These are phyloP conservation scores for Diaporthe ilicicola DNA, from an alignment of 2,329 filamentous ascomycete species.

Conservation along the genomic window DNA sequence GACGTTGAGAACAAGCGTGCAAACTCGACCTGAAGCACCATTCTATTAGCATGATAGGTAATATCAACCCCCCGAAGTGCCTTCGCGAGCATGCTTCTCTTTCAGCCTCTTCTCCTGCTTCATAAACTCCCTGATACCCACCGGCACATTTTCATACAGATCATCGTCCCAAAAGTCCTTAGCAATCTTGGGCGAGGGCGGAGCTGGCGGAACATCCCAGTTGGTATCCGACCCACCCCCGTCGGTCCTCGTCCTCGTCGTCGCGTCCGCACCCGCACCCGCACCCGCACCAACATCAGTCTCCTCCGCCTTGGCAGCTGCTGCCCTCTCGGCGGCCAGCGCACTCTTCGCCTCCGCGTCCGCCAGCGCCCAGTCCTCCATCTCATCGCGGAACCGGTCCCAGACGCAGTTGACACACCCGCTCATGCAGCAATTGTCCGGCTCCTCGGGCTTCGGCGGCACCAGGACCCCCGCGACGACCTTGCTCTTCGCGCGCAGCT, in stretches of 20 bases:
- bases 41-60: constrained; percentile 1
- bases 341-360: constrained; percentile 69
- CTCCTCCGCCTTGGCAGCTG: constrained; percentile 9
- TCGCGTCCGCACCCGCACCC: constrained; percentile 33
- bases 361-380: constrained; percentile 84
- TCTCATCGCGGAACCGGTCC: constrained; percentile 89
- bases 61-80: constrained; percentile 53
- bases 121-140: constrained; percentile 97
- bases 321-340: constrained; percentile 49
- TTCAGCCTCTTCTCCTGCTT: constrained; percentile 92
- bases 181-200: constrained; percentile 48
- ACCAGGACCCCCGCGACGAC: constrained; percentile 82
- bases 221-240: constrained; percentile 77
- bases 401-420: constrained; percentile 98
- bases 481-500: constrained; percentile 65
- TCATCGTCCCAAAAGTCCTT: constrained; percentile 70
- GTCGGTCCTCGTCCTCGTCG: constrained; percentile 51
- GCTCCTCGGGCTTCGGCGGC: constrained; percentile 85
- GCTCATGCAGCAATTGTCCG: constrained; percentile 99
- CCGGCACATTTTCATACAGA: constrained; percentile 81
- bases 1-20: not conserved
- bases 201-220: constrained; percentile 59
- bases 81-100: constrained; percentile 71
- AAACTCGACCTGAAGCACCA: not conserved
- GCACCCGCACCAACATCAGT: constrained; percentile 27